Conservation (phyloP, 129 eudicot genomes). For the Deinandra increscens region DNA sequence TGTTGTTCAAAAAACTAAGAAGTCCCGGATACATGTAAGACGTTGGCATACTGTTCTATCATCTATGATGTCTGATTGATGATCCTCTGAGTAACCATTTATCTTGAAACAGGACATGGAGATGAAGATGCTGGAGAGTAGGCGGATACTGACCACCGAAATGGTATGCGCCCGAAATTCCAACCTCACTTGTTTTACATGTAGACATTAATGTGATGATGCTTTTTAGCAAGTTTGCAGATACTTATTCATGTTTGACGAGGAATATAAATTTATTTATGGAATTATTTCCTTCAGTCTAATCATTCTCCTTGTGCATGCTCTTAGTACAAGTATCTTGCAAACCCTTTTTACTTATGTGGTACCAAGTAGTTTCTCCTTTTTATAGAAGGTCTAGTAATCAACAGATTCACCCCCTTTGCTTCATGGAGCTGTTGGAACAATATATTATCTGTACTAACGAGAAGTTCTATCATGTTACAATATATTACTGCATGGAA, state of each 20-base stretch:
- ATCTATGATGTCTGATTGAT: slow-evolving; percentile 17
- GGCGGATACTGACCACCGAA: slow-evolving; percentile 60
- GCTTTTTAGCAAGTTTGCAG: slow-evolving; percentile 7
- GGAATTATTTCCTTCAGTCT: neutral
- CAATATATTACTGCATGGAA: slow-evolving; percentile 13
- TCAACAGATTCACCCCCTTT: slow-evolving; percentile 8
- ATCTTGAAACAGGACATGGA: slow-evolving; percentile 74
- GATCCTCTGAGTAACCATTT: slow-evolving; percentile 22
- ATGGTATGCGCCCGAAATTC: slow-evolving; percentile 52
- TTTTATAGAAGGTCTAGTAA: slow-evolving; percentile 1
- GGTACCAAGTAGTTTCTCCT: slow-evolving; percentile 10
- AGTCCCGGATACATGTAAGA: slow-evolving; percentile 79
- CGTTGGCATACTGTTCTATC: slow-evolving; percentile 21
- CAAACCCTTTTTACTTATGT: slow-evolving; percentile 2
- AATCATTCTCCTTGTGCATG: slow-evolving; percentile 10
- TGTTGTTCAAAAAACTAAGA: slow-evolving; percentile 80
- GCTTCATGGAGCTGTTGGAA: slow-evolving; percentile 14
- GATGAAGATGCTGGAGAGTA: slow-evolving; percentile 86
- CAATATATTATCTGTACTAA: neutral
- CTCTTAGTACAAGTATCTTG: slow-evolving; percentile 8
- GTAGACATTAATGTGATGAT: slow-evolving; percentile 4
- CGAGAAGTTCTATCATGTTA: slow-evolving; percentile 7
- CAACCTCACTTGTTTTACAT: slow-evolving; percentile 11
- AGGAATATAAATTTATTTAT: slow-evolving; percentile 16
- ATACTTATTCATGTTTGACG: slow-evolving; percentile 7